Conservation (phyloP, 2,329 filamentous ascomycete species). For the Aspergillus flavus region DNA sequence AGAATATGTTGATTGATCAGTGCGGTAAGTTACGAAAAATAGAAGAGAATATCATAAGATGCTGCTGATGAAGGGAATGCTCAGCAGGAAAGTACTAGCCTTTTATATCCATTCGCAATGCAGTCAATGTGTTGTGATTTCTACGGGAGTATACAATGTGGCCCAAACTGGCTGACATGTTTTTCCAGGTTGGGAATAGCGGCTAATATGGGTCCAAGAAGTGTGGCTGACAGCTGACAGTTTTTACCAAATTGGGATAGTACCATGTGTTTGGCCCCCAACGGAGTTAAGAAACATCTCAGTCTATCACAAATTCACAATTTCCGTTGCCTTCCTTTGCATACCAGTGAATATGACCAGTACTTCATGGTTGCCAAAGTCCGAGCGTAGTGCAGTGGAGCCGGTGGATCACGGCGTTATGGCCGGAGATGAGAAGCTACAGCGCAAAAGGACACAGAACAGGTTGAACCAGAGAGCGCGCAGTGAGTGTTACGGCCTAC, state of each 20-base stretch:
- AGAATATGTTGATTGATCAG: not conserved
- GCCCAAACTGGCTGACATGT: not conserved
- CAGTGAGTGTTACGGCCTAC: slow-evolving; percentile 10
- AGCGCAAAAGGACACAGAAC: slow-evolving; percentile 19
- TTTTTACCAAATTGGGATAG: not conserved
- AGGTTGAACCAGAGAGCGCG: slow-evolving; percentile 20
- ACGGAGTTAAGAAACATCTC: not conserved
- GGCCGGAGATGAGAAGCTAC: slow-evolving; percentile 4
- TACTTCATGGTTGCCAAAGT: not conserved
- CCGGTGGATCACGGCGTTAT: not conserved
- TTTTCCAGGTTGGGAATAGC: not conserved
- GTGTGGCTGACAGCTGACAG: not conserved
- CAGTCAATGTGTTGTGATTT: no score
- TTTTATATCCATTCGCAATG: not conserved
- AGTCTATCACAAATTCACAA: no score
- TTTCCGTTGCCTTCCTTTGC: not conserved
- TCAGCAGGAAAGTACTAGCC: rapidly evolving
- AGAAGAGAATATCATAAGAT: not conserved
- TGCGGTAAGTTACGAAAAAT: not conserved
- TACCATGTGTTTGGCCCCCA: not conserved
- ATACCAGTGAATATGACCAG: not conserved
- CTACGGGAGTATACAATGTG: no score
- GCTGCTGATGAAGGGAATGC: not conserved
- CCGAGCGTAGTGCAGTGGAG: not conserved
- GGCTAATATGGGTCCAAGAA: no score